Evolutionary conservation across 371 early-diverging fungal genomes (phyloP), one percentile per base, ranked within the genome.

Genomic region (Mortierella sp.): DNA sequence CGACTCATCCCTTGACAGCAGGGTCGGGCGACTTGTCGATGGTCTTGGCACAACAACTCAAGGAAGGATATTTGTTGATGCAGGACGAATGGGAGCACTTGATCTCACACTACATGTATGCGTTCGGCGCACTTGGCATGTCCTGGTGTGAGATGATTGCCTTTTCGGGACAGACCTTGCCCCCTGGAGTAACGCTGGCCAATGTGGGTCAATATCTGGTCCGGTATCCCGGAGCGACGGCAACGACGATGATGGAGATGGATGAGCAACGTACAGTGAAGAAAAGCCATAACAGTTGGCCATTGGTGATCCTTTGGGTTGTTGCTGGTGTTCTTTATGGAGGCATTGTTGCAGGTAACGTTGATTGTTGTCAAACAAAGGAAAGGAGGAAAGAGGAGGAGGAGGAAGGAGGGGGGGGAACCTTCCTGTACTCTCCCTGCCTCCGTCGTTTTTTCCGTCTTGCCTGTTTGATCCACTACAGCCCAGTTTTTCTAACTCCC

Each of bases 91-190:
- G 87, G 87, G 89, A 89, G 29, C 89, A 89, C 52, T 75, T 72
- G 21, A 82, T 86, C 59, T 87, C 86, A 0, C 89, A 89, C 75
- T 89, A 89, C 61, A 83, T 89, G 81, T 89, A 89, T 73, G 89
- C 87, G 11, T 70, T 77, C 6, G 89, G 89, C 5, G 89, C 84
- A 0, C 66, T 87, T 77, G 83, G 84, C 30, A 88, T 88, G 89
- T 80, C 82, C 1, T 88, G 89, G 89, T 84, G 71, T 26, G 87
- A 87, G 62, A 61, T 86, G 43, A 75, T 84, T 63, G 85, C 84
- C 0, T 89, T 84, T 62, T 63, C 77, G 18, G 55, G 66, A 3
- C 77, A 77, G 51, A 25, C 67, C 46, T 26, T 77, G 50, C 77
- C 77, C 0, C 44, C 19, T 0, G 68, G 63, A 0, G 45, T 64